Conservation (phyloP, 495 filamentous ascomycete genomes). For the Chaetomium cochliodes region DNA sequence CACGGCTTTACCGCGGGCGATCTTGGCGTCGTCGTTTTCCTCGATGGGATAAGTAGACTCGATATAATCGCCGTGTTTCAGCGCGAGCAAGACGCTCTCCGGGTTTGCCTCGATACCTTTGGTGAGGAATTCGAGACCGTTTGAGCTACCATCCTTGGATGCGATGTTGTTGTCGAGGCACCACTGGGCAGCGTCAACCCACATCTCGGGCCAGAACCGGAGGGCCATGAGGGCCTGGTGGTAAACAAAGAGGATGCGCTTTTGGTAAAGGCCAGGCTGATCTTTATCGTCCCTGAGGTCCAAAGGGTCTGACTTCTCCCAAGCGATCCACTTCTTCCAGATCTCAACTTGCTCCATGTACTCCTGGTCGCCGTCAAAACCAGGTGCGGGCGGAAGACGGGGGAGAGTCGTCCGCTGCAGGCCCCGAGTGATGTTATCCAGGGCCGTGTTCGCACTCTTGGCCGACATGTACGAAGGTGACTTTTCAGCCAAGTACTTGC, state of each 20-base stretch:
- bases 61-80: conserved; percentile 83
- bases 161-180: conserved; percentile 71
- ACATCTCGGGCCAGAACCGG: conserved; percentile 89
- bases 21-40: conserved; percentile 65
- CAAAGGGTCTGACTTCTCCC: conserved; percentile 90
- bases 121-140: conserved; percentile 63
- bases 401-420: conserved; percentile 76
- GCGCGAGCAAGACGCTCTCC: conserved; percentile 84
- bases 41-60: conserved; percentile 69
- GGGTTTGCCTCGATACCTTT: conserved; percentile 86
- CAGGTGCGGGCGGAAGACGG: conserved; percentile 73
- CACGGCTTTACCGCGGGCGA: conserved; percentile 69
- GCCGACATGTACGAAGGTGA: conserved; percentile 93
- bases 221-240: conserved; percentile 93
- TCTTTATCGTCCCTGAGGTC: conserved; percentile 83
- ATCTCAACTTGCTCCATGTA: conserved; percentile 82
- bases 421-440: conserved; percentile 80
- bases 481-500: conserved; percentile 87
- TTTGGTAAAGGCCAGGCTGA: conserved; percentile 66
- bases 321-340: conserved; percentile 90
- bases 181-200: conserved; percentile 93
- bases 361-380: conserved; percentile 83
- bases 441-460: conserved; percentile 73
- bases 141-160: conserved; percentile 61
- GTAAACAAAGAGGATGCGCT: conserved; percentile 82